Evolutionary conservation across 345 rosid genomes (phyloP), one percentile per base, ranked within the genome.

Genomic region (Brassica cretica): DNA sequence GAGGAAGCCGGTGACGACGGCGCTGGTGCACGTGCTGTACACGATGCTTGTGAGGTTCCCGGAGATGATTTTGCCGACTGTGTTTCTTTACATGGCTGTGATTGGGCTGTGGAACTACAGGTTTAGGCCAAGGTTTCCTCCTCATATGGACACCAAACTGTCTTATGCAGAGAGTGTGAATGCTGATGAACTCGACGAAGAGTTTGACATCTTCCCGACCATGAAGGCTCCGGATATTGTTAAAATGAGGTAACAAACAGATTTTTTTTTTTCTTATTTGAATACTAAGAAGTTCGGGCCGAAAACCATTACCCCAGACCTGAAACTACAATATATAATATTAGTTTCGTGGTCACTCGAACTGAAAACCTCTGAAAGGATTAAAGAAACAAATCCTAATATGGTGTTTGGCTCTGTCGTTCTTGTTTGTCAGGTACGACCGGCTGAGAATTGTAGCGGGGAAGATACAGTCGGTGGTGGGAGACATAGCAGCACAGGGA

Each of bases 131-230:
- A 83, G 77, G 14, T 80, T 83, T 61, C 90, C 99, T 74, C 98
- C 99, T 41, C 97, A 93, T 78, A 93, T 95, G 98, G 78, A 93
- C 83, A 83, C 90, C 2, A 89, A 87, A 29, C 73, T 95, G 4
- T 95, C 98, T 6, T 67, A 83, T 30, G 94, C 96, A 16, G 92
- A 91, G 15, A 81, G 61, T 16, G 88, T 78, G 12, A 73, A 73
- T 61, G 85, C 89, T 11, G 99, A 93, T 72, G 99, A 95, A 78
- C 90, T 93, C 2, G 99, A 93, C 18, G 99, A 93, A 77, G 98
- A 95, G 78, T 93, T 95, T n/a, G 99, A 95, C 76, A 66, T 82
- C 0, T 95, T 89, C 69, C 99, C 98, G 2, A 86, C 98, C 37
- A 61, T 81, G 0, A 78, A 74, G 37, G 82, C 82, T 73, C 21